Percentiles rank a stretch among this genome's conserved stretches.
These are phyloP conservation scores for Panicum virgatum DNA, from an alignment of 202 grass and related monocot species.

Conservation along the genomic window DNA sequence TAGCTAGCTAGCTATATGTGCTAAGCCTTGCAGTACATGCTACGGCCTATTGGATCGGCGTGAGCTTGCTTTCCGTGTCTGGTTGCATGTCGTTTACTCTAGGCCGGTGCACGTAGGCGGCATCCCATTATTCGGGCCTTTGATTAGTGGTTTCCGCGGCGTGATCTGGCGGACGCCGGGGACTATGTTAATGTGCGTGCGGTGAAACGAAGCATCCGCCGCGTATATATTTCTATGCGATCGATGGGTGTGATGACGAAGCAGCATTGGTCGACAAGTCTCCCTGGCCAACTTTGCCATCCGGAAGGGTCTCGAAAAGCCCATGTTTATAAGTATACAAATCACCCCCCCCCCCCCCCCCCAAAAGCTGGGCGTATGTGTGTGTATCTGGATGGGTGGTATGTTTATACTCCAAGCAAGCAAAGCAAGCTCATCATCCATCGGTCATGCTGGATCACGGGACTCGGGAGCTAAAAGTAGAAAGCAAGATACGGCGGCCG, in stretches of 20 bases:
- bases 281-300: slow-evolving; percentile 31
- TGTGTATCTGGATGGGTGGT: slow-evolving; percentile 17
- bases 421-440: slow-evolving; percentile 11
- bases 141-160: neutral
- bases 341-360: too few species aligned
- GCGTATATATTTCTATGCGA: neutral
- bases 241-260: neutral
- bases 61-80: neutral
- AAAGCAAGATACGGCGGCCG: slow-evolving; percentile 46
- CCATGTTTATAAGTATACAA: neutral
- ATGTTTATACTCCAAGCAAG: slow-evolving; percentile 49
- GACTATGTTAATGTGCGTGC: slow-evolving; percentile 37
- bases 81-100: slow-evolving; percentile 25
- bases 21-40: slow-evolving; percentile 33
- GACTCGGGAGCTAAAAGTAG: slow-evolving; percentile 39
- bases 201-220: slow-evolving; percentile 45
- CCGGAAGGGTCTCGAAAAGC: slow-evolving; percentile 39
- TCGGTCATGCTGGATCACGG: neutral
- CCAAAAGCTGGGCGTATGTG: slow-evolving; percentile 15
- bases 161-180: slow-evolving; percentile 4
- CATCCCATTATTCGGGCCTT: neutral
- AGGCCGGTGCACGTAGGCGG: slow-evolving; percentile 24
- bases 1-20: neutral
- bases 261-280: slow-evolving; percentile 4
- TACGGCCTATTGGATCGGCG: slow-evolving; percentile 27